phyloP scores from a whole-genome alignment of 75 land plant species.

The Gnetum montanum region DNA sequence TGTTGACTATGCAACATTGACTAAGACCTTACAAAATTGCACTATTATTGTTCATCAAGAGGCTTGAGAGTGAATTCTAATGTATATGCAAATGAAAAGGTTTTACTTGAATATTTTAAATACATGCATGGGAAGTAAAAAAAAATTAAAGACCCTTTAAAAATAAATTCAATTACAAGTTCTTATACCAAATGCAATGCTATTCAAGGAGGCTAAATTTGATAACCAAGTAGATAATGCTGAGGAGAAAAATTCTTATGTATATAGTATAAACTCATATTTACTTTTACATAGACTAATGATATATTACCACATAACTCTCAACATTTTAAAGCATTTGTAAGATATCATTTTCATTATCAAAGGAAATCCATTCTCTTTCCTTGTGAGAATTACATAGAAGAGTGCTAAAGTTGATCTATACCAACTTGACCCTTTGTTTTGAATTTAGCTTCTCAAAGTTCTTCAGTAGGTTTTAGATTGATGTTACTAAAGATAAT shows the following conservation, averaged over 20 bases:
- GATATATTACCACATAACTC: conserved; percentile 63
- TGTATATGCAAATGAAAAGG: conserved; percentile 85
- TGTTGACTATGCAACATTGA: too few relatives aligned
- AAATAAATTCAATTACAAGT: conserved; percentile 89
- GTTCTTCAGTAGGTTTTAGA: conserved; percentile 86
- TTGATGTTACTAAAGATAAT: conserved; percentile 72
- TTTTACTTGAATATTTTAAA: conserved; percentile 86
- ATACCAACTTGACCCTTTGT: conserved; percentile 7
- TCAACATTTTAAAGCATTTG: conserved; percentile 79
- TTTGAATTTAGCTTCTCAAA: conserved; percentile 18
- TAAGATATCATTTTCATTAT: conserved; percentile 48
- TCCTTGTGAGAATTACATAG: conserved; percentile 55
- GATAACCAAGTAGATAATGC: conserved; percentile 32
- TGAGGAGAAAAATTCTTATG: conserved; percentile 43
- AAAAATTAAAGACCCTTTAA: conserved; percentile 73
- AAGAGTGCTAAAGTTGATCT: conserved; percentile 48
- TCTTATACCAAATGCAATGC: conserved; percentile 75
- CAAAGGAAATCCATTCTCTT: conserved; percentile 39
- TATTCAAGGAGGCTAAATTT: conserved; percentile 89
- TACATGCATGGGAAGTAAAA: conserved; percentile 69
- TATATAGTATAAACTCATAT: conserved; percentile 66
- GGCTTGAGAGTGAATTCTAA: too few relatives aligned
- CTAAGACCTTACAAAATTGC: too few relatives aligned
- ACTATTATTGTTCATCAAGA: too few relatives aligned
- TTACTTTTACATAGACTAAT: conserved; percentile 70